Percentiles rank a stretch among this genome's conserved stretches.
Conservation (phyloP, 179 eudicot species). For the Dionaea muscipula region DNA sequence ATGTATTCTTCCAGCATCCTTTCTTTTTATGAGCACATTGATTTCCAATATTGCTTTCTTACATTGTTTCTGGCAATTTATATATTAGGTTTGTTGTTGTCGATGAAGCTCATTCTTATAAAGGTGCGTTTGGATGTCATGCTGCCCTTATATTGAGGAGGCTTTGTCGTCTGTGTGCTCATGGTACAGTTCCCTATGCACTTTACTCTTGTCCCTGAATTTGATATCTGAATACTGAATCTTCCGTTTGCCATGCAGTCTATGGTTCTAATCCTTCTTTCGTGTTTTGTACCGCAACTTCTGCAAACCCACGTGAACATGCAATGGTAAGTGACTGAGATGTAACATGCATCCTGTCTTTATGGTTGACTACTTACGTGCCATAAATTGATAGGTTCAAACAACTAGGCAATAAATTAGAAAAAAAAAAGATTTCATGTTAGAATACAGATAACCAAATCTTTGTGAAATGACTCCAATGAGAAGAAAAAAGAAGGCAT, state of each 20-base stretch:
- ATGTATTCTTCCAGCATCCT: background rate
- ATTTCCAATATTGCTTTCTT: background rate
- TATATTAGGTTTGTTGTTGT: slow-evolving; percentile 57
- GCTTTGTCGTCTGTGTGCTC: slow-evolving; percentile 76
- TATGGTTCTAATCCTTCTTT: slow-evolving; percentile 82
- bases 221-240: slow-evolving; percentile 8
- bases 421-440: no score
- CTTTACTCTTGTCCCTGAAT: background rate
- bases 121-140: slow-evolving; percentile 96
- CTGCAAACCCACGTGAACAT: slow-evolving; percentile 85
- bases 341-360: no score
- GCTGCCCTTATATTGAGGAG: slow-evolving; percentile 86
- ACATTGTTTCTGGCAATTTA: slow-evolving; percentile 7
- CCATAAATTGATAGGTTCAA: no score
- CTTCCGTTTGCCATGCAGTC: slow-evolving; percentile 48
- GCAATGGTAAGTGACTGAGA: slow-evolving; percentile 47
- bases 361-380: no score
- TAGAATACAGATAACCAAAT: no score
- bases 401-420: background rate
- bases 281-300: slow-evolving; percentile 86
- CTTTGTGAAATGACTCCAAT: background rate
- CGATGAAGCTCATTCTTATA: slow-evolving; percentile 91
- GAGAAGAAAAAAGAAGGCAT: background rate
- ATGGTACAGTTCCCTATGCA: slow-evolving; percentile 36
- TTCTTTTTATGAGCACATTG: background rate